A percentile compares a stretch with the other conserved stretches of the same genome.
Conservation (phyloP, 225 moss, liverwort and hornwort genomes). For the Neckera pumila region DNA sequence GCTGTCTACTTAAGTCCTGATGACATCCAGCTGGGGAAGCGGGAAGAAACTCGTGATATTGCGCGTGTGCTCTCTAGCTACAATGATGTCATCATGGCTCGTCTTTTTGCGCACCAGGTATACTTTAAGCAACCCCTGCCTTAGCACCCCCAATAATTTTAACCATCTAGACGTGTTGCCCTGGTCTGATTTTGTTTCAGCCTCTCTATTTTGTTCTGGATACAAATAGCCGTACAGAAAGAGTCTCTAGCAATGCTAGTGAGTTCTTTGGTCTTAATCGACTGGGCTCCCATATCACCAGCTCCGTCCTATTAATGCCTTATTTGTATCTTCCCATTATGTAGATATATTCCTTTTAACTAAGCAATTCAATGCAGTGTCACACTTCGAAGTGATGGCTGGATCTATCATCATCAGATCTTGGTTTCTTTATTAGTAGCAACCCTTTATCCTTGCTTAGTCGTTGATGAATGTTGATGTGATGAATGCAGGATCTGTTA, state of each 20-base stretch:
- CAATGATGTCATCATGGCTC: constrained; percentile 91
- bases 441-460: not conserved
- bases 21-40: constrained; percentile 93
- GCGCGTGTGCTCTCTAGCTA: constrained; percentile 92
- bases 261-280: not conserved
- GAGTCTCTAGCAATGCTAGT: not conserved
- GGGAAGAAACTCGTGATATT: constrained; percentile 91
- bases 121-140: not conserved
- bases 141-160: not conserved
- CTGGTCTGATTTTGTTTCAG: not conserved
- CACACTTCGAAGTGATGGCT: not conserved
- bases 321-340: not conserved
- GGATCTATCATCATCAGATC: not conserved
- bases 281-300: not conserved
- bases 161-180: not conserved
- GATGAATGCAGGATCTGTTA: constrained; percentile 61
- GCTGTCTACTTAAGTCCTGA: constrained; percentile 87
- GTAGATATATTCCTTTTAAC: not conserved
- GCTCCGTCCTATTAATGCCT: not conserved
- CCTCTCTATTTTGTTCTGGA: not conserved
- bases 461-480: not conserved
- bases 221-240: not conserved
- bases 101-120: constrained; percentile 93
- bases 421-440: not conserved
- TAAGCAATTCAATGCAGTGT: not conserved